These are phyloP conservation scores for Tolypocladium cylindrosporum DNA, from an alignment of 2,329 filamentous ascomycete genomes.

Conservation along the genomic window DNA sequence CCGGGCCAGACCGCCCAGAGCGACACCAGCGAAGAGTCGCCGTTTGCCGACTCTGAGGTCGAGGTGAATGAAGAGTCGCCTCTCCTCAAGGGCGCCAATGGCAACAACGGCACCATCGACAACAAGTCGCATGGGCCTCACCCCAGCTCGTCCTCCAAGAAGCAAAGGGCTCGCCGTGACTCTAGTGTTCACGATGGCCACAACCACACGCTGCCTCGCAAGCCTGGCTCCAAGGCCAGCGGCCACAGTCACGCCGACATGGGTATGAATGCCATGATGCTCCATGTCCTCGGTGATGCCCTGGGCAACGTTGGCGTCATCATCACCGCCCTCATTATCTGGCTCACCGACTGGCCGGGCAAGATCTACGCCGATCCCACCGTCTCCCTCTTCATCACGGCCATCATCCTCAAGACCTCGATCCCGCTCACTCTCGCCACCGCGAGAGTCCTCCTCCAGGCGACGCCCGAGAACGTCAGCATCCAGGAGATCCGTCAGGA, in stretches of 20 bases:
- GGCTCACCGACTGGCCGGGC: constrained; percentile 74
- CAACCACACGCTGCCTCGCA: constrained; percentile 69
- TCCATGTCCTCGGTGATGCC: constrained; percentile 72
- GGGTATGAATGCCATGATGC: constrained; percentile 83
- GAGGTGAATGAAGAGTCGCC: constrained; percentile 35
- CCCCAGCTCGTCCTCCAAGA: constrained; percentile 9
- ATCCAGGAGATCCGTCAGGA: constrained; percentile 88
- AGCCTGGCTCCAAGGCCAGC: constrained; percentile 48
- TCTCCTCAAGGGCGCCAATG: constrained; percentile 30
- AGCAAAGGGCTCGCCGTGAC: constrained; percentile 27
- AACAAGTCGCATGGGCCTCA: constrained; percentile 12
- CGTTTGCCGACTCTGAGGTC: constrained; percentile 28
- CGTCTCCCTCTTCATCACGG: constrained; percentile 88
- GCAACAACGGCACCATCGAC: constrained; percentile 18
- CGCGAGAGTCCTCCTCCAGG: constrained; percentile 84
- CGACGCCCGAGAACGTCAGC: constrained; percentile 79
- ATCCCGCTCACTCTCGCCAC: constrained; percentile 72
- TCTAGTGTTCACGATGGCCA: constrained; percentile 59
- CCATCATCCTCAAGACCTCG: constrained; percentile 64
- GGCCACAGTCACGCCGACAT: constrained; percentile 79
- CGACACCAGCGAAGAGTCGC: constrained; percentile 38
- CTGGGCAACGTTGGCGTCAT: constrained; percentile 84
- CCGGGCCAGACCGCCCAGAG: constrained; percentile 45
- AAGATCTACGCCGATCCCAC: constrained; percentile 83
- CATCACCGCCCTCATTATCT: constrained; percentile 75